Base-by-base conservation (phyloP, 257 asterid species). In the Perilla frutescens region DNA sequence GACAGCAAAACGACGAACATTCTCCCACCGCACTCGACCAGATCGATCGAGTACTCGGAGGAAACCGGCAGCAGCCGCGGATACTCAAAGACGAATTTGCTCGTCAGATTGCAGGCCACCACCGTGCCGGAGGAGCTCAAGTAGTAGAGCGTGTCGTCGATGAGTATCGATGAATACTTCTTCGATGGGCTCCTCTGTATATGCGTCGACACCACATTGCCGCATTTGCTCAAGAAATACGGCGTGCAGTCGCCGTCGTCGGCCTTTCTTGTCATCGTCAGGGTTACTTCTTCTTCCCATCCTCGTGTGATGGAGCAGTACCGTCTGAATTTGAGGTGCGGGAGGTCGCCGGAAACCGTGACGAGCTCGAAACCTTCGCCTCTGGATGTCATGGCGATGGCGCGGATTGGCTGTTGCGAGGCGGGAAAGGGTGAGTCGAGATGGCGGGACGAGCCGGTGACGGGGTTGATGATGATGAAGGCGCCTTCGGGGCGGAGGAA, bases 221-320 rank as follows among this genome's bases (percentile, higher is more conserved):
- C 99, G 71, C 90, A 84, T 76, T 93, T 94, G 84, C 86, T 86
- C 74, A 94, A 63, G 85, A 89, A 91, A 73, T 90, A 94, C 55
- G 78, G 79, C 50, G 92, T 54, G 68, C 70, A 71, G 12, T 79
- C 83, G 49, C 68, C 64, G 26, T n/a, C 11, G 43, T 71, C 56
- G 36, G n/a, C 34, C 29, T 82, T 83, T 68, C 82, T 80, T 0
- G 57, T 51, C 49, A 87, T 80, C 1, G 57, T 51, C 49, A 87
- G 81, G 14, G 60, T 0, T 10, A 43, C 43, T 29, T 85, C 84
- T 11, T 77, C 80, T 26, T 51, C 91, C 99, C 99, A 94, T 15
- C 15, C 48, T 37, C 70, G 79, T 4, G 79, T 13, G 9, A 0
- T 7, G 40, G 97, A 85, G 74, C 77, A 48, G 80, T 87, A 94